Conservation (phyloP, 2,329 filamentous ascomycete genomes). For the Xylariales sp. region DNA sequence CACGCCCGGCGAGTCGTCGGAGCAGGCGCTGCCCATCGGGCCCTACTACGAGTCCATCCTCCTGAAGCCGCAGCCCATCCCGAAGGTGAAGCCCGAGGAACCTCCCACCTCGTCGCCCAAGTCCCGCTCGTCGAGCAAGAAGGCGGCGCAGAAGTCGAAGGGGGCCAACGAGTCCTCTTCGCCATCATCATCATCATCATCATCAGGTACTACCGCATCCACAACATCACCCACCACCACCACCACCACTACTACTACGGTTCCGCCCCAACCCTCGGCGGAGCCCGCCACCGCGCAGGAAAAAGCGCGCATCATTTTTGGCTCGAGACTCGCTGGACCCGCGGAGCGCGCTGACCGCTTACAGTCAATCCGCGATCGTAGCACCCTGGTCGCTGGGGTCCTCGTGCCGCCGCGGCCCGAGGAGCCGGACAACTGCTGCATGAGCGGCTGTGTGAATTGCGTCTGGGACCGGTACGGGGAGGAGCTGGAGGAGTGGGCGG, state of each 20-base stretch:
- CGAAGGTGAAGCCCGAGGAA: conserved; percentile 56
- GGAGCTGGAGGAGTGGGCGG: conserved; percentile 90
- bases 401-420: conserved; percentile 83
- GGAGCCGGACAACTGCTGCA: conserved; percentile 98
- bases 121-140: conserved; percentile 35
- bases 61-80: conserved; percentile 57
- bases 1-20: conserved; percentile 46
- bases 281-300: conserved; percentile 62
- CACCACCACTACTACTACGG: conserved; percentile 35
- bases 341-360: conserved; percentile 73
- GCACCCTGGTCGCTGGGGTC: conserved; percentile 79
- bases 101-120: conserved; percentile 56
- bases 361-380: conserved; percentile 67
- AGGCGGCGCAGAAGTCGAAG: conserved; percentile 42
- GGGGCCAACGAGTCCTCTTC: conserved; percentile 33
- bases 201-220: conserved; percentile 41
- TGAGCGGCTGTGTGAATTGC: conserved; percentile 98
- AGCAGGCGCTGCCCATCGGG: conserved; percentile 64
- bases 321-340: conserved; percentile 80
- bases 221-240: conserved; percentile 21
- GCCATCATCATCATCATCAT: conserved; percentile 40
- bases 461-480: conserved; percentile 95
- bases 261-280: conserved; percentile 46
- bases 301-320: conserved; percentile 79
- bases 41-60: conserved; percentile 70